Base-by-base conservation (phyloP, 1,284 basidiomycete genomes). In the Rhodotorula sp. region DNA sequence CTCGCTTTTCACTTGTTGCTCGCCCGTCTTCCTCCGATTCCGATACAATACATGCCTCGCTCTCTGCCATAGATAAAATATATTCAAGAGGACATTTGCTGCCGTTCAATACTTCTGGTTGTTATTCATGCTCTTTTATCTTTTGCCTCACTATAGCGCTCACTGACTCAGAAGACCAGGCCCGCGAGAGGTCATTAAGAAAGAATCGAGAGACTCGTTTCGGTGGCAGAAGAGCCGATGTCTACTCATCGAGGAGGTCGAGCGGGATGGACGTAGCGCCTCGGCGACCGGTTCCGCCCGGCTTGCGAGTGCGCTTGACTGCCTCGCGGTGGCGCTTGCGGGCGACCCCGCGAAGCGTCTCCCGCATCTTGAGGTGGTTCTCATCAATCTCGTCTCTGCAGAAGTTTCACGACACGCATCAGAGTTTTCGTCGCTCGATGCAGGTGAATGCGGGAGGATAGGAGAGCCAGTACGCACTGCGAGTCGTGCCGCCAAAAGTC, bases 281-380 rank as follows among this genome's bases (percentile, higher is more conserved):
- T 48, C 57, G 50, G 14, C 26, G 26, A 19, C 45, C 28, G 15
- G 12, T 7, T 1, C 54, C 55, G 4, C 49, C 67, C 62, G 57
- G 68, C 60, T 70, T 70, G 54, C 69, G 69, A 19, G 47, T 71
- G 49, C 68, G 48, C 68, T 76, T 76, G 67, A 68, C 67, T 31
- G 72, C 70, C 62, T 76, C 75, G 19, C 75, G 66, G 58, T 76
- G 75, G 5, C 75, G 57, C 60, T 74, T 76, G 16, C 75, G 34
- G 12, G 72, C 68, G 19, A 66, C 28, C 0, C 75, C 75, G 3
- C 72, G 56, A 21, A 76, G 62, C 3, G n/a, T 49, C 59, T 76
- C 75, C 1, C 75, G 57, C 49, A 76, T 55, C 64, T 67, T 60
- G 15, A 65, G 59, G 59, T 76, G 75, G 55, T 68, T 57, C 38